Evolutionary conservation across 2,329 filamentous ascomycete species (phyloP), one percentile per base, ranked within the genome.

Genomic region (Simplicillium aogashimaense): DNA sequence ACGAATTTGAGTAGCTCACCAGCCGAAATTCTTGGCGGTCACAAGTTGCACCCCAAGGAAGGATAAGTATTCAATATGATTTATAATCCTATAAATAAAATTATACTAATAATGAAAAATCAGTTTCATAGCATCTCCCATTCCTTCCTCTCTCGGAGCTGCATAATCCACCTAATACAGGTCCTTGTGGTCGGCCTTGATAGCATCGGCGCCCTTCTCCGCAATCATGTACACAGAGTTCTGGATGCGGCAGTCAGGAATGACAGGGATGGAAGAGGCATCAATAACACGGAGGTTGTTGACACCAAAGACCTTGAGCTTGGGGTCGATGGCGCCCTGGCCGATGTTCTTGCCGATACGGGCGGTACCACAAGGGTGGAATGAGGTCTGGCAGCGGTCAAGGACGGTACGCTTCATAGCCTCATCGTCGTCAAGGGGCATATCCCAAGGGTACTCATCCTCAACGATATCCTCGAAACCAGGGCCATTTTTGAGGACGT

Each of bases 181-280:
- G 20, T 39, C 41, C 34, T 43, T 39, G 37, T 43, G 29, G 10
- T 39, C 41, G 13, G 25, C 25, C 17, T 43, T 43, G 37, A 43
- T 39, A 17, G 41, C 37, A 10, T 43, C 41, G 3, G 41, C 36
- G 13, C 41, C 41, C 34, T 43, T 79, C 52, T 81, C 75, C 4
- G 61, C 75, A 42, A 78, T 52, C 67, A 73, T 74, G 47, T 80
- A 81, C 2, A 79, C 74, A 2, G 70, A 65, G 42, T 75, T 77
- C 52, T 79, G 74, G 36, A 77, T 77, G 1, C 74, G 66, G n/a
- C 59, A 74, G 63, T 65, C 74, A 43, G 52, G 73, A 54, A 66
- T 74, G 53, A 76, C 62, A 0, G 74, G 74, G 11, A 78, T 69
- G 16, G 76, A 55, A 0, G 69, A 74, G 0, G 74, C 73, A 50